These are phyloP conservation scores for Hymenoscyphus infarciens DNA, from an alignment of 2,329 filamentous ascomycete species.

Conservation along the genomic window DNA sequence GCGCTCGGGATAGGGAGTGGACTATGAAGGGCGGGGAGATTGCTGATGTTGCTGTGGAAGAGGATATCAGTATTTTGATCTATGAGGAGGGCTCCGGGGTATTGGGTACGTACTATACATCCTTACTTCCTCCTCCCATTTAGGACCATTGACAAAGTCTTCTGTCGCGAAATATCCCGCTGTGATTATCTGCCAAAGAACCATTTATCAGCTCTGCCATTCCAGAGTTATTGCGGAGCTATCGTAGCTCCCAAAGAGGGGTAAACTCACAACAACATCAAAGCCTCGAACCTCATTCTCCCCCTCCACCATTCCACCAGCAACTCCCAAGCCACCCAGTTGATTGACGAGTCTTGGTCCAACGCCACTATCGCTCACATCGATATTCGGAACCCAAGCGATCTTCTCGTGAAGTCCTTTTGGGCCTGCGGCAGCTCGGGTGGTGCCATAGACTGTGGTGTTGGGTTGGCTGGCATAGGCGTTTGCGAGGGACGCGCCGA, in stretches of 20 bases:
- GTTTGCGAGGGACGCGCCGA: conserved; percentile 59
- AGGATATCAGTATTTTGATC: not conserved
- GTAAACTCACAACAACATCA: conserved; percentile 43
- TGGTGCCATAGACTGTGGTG: conserved; percentile 57
- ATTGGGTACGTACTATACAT: conserved; percentile 63
- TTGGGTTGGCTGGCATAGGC: conserved; percentile 49
- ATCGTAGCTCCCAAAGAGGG: not conserved
- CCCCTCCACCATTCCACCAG: conserved; percentile 27
- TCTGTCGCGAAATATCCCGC: conserved; percentile 69
- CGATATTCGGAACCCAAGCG: conserved; percentile 56
- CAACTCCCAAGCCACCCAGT: conserved; percentile 36
- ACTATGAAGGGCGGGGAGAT: conserved; percentile 51
- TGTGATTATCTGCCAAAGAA: conserved; percentile 54
- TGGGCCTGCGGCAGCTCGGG: conserved; percentile 46
- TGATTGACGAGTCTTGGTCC: conserved; percentile 46
- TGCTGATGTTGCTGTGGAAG: conserved; percentile 28
- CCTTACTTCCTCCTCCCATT: conserved; percentile 62
- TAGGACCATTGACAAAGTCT: conserved; percentile 54
- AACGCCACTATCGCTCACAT: conserved; percentile 48
- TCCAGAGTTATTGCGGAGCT: not conserved
- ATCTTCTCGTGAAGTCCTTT: conserved; percentile 41
- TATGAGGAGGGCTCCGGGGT: not conserved
- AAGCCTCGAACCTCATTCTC: conserved; percentile 35
- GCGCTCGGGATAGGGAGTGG: conserved; percentile 55
- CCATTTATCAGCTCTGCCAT: conserved; percentile 21